Base-by-base conservation (phyloP, 331 rosid genomes). In the Phaseolus coccineus region DNA sequence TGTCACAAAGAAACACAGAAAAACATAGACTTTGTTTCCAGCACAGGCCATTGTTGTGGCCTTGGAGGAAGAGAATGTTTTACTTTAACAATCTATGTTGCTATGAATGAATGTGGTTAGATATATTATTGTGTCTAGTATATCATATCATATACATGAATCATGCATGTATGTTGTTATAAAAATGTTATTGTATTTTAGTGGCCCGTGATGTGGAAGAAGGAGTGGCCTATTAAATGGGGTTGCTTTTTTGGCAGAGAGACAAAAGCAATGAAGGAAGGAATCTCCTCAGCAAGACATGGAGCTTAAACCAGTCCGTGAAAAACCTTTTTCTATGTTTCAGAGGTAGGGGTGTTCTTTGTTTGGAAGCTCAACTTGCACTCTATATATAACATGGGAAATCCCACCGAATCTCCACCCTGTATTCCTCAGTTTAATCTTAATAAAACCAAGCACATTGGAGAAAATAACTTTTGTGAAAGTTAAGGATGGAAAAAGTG, bases 121-220 rank as follows among this genome's bases (percentile, higher is more conserved):
- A 62, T 30, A 62, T 62, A 31, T 33, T 28, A 13, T 14, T 30
- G 14, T 28, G 40, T 30, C 4, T 59, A 8, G 47, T 42, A 37
- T 37, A 37, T 1, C 16, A 8, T 46, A 46, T 44, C 15, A 9
- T 44, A 44, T 46, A 46, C 13, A 46, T 46, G 51, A 4, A 57
- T 1, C 22, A 28, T 61, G 3, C 19, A 59, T 28, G 19, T 2
- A 57, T 25, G 6, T 0, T 57, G 19, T n/a, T 9, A 50, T 30
- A 22, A 64, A 13, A 53, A 74, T 90, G 90, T 84, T 83, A 12
- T 55, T 63, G 69, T 22, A 63, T 87, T 85, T 6, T 80, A 84
- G 93, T 80, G 61, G 74, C 88, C 97, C 98, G 97, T 92, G 98
- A 92, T 46, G 76, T 58, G 81, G 77, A 82, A 79, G 84, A 79